These are phyloP conservation scores for Pilobolus umbonatus DNA, from an alignment of 192 early-diverging fungal genomes.

Conservation along the genomic window DNA sequence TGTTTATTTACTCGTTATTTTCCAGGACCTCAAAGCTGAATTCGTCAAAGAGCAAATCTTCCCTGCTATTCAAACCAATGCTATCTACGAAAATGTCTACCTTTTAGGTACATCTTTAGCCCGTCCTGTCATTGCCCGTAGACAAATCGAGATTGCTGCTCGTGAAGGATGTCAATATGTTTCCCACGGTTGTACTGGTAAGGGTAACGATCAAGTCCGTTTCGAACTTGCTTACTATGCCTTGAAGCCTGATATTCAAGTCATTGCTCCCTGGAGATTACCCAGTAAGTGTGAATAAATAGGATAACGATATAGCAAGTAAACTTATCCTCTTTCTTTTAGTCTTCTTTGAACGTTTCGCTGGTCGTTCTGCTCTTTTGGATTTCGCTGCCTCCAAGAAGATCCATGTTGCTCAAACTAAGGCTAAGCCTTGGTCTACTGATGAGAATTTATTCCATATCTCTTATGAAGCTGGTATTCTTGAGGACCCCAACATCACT, in stretches of 20 bases:
- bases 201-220: slow-evolving; percentile 99
- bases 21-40: slow-evolving; percentile 83
- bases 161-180: slow-evolving; percentile 93
- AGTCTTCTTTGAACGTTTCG: slow-evolving; percentile 94
- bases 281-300: slow-evolving; percentile 50
- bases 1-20: background rate
- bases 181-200: slow-evolving; percentile 99
- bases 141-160: slow-evolving; percentile 88
- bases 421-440: slow-evolving; percentile 97
- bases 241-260: slow-evolving; percentile 87
- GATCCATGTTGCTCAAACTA: slow-evolving; percentile 94
- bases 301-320: background rate
- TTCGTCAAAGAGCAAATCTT: slow-evolving; percentile 92
- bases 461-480: slow-evolving; percentile 96
- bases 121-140: slow-evolving; percentile 90
- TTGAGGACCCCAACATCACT: slow-evolving; percentile 94
- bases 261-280: slow-evolving; percentile 96
- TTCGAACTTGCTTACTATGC: slow-evolving; percentile 99
- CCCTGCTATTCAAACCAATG: slow-evolving; percentile 92
- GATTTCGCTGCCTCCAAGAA: slow-evolving; percentile 85
- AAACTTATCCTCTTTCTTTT: background rate
- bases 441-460: slow-evolving; percentile 99
- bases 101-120: slow-evolving; percentile 97
- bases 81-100: slow-evolving; percentile 94
- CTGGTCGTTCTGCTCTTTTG: slow-evolving; percentile 85